A percentile compares a stretch with the other conserved stretches of the same genome.
Evolutionary conservation across 192 early-diverging fungal species (phyloP).

Genomic region (Linnemannia hyalina): DNA sequence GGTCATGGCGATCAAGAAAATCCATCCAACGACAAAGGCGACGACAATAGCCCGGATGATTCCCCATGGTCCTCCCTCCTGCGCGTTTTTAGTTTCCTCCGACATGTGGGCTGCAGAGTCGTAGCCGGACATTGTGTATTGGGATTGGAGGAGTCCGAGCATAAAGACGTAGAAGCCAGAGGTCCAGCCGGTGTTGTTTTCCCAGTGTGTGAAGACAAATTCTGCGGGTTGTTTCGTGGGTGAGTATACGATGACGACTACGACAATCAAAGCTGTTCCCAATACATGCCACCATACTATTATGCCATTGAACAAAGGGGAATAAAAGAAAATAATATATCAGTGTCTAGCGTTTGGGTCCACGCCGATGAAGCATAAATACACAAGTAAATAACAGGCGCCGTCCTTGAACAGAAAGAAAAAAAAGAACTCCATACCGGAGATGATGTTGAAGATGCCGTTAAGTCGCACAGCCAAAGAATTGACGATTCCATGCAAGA

Average conservation of each 20-base stretch:
- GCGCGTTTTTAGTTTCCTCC: conserved; percentile 68
- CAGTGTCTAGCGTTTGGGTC: background rate
- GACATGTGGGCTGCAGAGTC: conserved; percentile 62
- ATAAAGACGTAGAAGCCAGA: conserved; percentile 64
- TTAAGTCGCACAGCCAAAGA: conserved; percentile 60
- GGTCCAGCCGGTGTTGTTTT: conserved; percentile 65
- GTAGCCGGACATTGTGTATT: conserved; percentile 71
- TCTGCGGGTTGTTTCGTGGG: conserved; percentile 49
- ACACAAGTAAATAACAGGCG: background rate
- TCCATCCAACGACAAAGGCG: conserved; percentile 57
- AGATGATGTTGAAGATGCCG: conserved; percentile 63
- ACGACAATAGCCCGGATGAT: conserved; percentile 59
- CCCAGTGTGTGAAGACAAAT: conserved; percentile 66
- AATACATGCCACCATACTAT: conserved; percentile 60
- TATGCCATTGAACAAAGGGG: background rate
- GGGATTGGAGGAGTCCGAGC: conserved; percentile 64
- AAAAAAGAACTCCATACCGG: conserved; percentile 40
- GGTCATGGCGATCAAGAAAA: conserved; percentile 60
- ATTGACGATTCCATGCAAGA: conserved; percentile 66
- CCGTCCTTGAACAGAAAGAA: background rate
- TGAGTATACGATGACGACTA: conserved; percentile 59
- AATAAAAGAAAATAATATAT: conserved; percentile 3
- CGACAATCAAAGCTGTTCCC: conserved; percentile 61
- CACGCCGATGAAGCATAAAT: background rate
- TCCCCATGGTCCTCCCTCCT: conserved; percentile 62